phyloP scores from a whole-genome alignment of 1,284 basidiomycete species.

The Marasmius fiardii region DNA sequence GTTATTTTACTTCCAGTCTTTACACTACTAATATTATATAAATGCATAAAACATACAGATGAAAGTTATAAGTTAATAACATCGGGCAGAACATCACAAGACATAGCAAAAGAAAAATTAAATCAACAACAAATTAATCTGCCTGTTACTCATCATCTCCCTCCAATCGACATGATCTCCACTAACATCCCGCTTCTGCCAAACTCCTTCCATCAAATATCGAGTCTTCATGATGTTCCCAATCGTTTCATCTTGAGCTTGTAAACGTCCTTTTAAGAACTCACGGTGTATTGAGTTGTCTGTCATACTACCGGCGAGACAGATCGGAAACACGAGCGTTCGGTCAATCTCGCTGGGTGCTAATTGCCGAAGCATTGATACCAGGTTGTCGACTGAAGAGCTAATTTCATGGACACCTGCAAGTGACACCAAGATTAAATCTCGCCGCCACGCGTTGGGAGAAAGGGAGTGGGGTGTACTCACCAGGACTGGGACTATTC shows the following conservation, averaged over 20 bases:
- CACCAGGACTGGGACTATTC: conserved; percentile 65
- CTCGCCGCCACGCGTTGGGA: conserved; percentile 2
- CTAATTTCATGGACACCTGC: conserved; percentile 72
- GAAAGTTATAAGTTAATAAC: background rate
- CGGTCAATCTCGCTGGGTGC: conserved; percentile 60
- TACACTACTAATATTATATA: background rate
- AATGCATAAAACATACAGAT: background rate
- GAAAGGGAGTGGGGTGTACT: conserved; percentile 20
- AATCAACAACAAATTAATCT: conserved; percentile 51
- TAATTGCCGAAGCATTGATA: conserved; percentile 50
- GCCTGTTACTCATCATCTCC: conserved; percentile 51
- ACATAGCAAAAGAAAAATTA: conserved; percentile 24
- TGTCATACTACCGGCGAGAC: conserved; percentile 67
- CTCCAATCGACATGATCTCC: conserved; percentile 60
- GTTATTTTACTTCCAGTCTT: too few relatives aligned
- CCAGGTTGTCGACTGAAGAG: conserved; percentile 49
- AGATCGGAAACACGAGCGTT: conserved; percentile 66
- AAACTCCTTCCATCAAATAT: conserved; percentile 61
- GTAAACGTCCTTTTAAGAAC: conserved; percentile 56
- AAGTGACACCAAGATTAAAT: conserved; percentile 17
- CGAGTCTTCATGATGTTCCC: conserved; percentile 63
- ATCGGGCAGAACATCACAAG: too few relatives aligned
- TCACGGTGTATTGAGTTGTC: conserved; percentile 60
- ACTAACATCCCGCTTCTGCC: conserved; percentile 58
- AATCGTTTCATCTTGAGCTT: conserved; percentile 51